These are phyloP conservation scores for Aspergillus latus DNA, from an alignment of 2,329 filamentous ascomycete genomes.

Conservation along the genomic window DNA sequence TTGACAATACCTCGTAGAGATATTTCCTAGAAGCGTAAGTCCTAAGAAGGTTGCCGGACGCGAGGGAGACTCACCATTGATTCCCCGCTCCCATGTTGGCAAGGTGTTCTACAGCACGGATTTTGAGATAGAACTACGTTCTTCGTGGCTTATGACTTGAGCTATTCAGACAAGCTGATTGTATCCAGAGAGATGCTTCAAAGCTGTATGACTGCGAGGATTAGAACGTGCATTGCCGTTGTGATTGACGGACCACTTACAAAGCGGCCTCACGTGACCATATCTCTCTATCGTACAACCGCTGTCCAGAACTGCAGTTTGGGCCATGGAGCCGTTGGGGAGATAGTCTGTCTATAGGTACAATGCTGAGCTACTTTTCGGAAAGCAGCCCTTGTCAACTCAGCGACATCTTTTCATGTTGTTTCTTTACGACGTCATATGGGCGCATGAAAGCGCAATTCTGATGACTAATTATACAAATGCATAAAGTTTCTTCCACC, in stretches of 20 bases:
- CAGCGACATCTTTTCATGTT: not conserved
- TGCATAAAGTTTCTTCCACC: conserved; percentile 22
- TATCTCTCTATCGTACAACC: conserved; percentile 8
- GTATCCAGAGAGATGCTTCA: not conserved
- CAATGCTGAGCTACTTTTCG: too few relatives aligned
- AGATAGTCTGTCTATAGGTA: too few relatives aligned
- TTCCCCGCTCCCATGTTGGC: conserved; percentile 18
- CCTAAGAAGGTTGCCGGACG: not conserved
- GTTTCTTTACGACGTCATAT: not conserved
- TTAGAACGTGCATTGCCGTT: conserved; percentile 3
- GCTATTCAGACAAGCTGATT: too few relatives aligned
- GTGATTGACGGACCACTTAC: conserved; percentile 16
- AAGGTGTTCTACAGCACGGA: conserved; percentile 1
- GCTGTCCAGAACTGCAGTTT: not conserved
- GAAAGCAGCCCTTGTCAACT: not conserved
- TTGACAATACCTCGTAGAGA: conserved; percentile 75
- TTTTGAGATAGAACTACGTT: not conserved
- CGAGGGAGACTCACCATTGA: conserved; percentile 19
- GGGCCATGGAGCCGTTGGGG: not conserved
- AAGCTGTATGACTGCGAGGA: not conserved
- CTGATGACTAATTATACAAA: conserved; percentile 5
- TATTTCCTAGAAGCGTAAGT: conserved; percentile 63
- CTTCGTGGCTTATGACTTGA: not conserved
- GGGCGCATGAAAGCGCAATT: not conserved
- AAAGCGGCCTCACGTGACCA: conserved; percentile 29